Base-by-base conservation (phyloP, 2,329 filamentous ascomycete genomes). In the Aspergillus spinulosporus region DNA sequence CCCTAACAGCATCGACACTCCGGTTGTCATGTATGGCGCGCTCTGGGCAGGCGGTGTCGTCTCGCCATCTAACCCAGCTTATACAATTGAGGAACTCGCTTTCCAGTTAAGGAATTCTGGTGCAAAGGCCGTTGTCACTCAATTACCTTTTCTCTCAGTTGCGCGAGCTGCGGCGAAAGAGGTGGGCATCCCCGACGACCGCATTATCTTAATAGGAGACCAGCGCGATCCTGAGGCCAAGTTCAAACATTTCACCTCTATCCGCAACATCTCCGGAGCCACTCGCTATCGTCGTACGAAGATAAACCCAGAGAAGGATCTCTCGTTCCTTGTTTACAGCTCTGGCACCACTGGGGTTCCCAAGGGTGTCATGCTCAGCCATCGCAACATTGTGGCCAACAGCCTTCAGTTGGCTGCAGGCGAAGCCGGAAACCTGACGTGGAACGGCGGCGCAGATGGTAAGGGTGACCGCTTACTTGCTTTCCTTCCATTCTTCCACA, bases 281-380 rank as follows among this genome's bases (percentile, higher is more conserved):
- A 78, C 80, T 2, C 79, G 83, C 61, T 85, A 83, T 65, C 80
- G 84, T 14, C 82, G 82, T 54, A 78, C 85, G 3, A 85, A 83
- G 64, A 74, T 91, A 50, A 79, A 88, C 48, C 84, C 90, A 0
- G 80, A 82, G 49, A 86, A 85, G 56, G 91, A 96, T 68, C 72
- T 94, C 28, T 88, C 90, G 0, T 96, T 94, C 67, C 74, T 97
- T 56, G 90, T 95, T 0, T 97, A 96, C 72, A 91, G 87, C 49
- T 92, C 88, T 5, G 93, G 93, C 5, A 97, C 93, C 0, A 97
- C 93, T 0, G 93, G 93, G 1, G 77, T 92, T 49, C 92, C 93
- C 0, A 97, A 97, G 74, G 93, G 92, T 12, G 93, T 97, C 11
- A 89, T 90, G 83, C 79, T 97, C 32, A 88, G 85, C 5, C 93